These are phyloP conservation scores for Nymphaea colorata DNA, from an alignment of 164 flowering plant species.

Conservation along the genomic window DNA sequence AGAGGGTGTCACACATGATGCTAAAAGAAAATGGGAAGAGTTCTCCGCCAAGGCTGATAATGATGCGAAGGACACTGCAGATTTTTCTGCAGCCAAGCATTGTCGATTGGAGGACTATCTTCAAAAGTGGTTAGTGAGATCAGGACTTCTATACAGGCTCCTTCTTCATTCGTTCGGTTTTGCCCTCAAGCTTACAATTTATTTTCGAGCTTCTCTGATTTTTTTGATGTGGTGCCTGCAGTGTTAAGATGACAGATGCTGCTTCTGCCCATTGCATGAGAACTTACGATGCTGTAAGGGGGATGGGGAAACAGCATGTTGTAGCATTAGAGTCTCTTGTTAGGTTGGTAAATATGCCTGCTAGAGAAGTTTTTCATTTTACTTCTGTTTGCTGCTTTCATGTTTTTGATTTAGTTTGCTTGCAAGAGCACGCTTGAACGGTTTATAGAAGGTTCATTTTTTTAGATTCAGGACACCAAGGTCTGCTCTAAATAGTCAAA, in stretches of 20 bases:
- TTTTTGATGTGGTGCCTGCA: conserved; percentile 11
- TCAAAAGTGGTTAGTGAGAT: conserved; percentile 50
- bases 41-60: conserved; percentile 53
- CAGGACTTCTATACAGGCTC: neutral
- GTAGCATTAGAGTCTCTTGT: conserved; percentile 31
- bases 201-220: neutral
- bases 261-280: conserved; percentile 47
- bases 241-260: conserved; percentile 42
- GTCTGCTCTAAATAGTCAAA: neutral
- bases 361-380: neutral
- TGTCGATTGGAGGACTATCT: conserved; percentile 79
- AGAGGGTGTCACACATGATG: conserved; percentile 47
- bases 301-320: conserved; percentile 44
- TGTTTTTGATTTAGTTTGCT: neutral
- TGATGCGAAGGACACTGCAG: conserved; percentile 55
- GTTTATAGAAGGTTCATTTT: no score
- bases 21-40: conserved; percentile 86
- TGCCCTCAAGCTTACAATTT: neutral
- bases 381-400: neutral
- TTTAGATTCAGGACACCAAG: neutral
- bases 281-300: conserved; percentile 42
- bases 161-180: neutral
- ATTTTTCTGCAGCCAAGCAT: conserved; percentile 81
- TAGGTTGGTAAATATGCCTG: conserved; percentile 33
- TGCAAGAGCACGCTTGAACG: neutral